Base-by-base conservation (phyloP, 2,329 filamentous ascomycete species). In the Apiospora phragmitis region DNA sequence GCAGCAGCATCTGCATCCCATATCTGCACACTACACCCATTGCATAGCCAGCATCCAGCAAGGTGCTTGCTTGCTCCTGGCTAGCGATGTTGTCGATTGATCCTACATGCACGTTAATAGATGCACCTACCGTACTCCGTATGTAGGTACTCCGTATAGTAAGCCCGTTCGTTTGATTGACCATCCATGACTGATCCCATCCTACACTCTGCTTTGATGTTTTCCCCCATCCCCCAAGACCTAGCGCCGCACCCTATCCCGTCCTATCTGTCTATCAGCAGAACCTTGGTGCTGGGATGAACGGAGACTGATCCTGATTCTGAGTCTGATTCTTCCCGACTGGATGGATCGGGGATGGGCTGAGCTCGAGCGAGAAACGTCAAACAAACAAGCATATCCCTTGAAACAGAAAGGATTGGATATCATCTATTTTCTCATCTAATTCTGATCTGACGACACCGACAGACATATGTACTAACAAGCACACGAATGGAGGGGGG, bases 301-400 rank as follows among this genome's bases (percentile, higher is more conserved):
- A 49, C 47, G 47, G 47, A 49, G 12, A n/a, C 47, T 24, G 51
- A 35, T 32, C 16, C 51, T 59, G 51, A 32, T 59, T 59, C 7
- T 59, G 51, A 62, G 9, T 62, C 55, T 62, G 29, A 62, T 62
- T 21, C 32, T 38, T 38, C 55, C 55, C 55, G 55, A n/a, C 32
- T 38, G 32, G 55, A 38, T 62, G 55, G 55, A 62, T 38, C 18
- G 29, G 55, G 32, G 7, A 35, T 62, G 55, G 55, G 55, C 12
- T 62, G 55, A 62, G 55, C 32, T 62, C 32, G 32, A 62, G 55
- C 55, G 32, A 62, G 21, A 62, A 62, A 62, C 55, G 55, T 62
- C 55, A 62, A 62, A 62, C 55, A 62, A 62, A 38, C 55, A 38
- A 38, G 55, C 55, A 62, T 38, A 62, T 62, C 55, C 55, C 55